phyloP scores from a whole-genome alignment of 495 filamentous ascomycete genomes.

The Pseudomonodictys pantanalensis region DNA sequence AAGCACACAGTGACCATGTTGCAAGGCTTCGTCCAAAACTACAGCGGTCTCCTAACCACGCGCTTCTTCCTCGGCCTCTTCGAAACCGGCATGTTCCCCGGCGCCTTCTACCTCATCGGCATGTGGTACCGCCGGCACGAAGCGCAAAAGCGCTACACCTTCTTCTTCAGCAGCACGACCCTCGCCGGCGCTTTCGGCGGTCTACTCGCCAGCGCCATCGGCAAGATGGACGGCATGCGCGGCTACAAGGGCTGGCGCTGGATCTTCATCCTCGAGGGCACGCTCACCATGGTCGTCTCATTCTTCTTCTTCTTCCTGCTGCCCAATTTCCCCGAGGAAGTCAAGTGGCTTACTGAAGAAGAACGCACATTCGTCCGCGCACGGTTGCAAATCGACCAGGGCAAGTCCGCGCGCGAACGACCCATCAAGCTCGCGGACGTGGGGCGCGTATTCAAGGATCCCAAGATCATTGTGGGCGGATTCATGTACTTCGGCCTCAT shows the following conservation, averaged over 20 bases:
- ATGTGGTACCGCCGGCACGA: slow-evolving; percentile 90
- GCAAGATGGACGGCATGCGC: slow-evolving; percentile 68
- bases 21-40: slow-evolving; percentile 78
- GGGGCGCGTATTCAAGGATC: slow-evolving; percentile 64
- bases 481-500: slow-evolving; percentile 90
- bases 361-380: slow-evolving; percentile 73
- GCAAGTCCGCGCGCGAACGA: slow-evolving; percentile 59
- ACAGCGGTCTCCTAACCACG: slow-evolving; percentile 72
- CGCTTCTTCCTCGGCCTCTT: slow-evolving; percentile 83
- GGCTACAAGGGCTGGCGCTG: slow-evolving; percentile 85
- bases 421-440: slow-evolving; percentile 64
- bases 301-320: slow-evolving; percentile 75
- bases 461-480: slow-evolving; percentile 70
- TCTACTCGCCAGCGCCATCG: slow-evolving; percentile 57
- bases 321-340: slow-evolving; percentile 70
- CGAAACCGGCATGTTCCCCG: slow-evolving; percentile 89
- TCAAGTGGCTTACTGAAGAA: slow-evolving; percentile 66
- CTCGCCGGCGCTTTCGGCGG: slow-evolving; percentile 46
- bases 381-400: slow-evolving; percentile 74
- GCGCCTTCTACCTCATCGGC: slow-evolving; percentile 46
- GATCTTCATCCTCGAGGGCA: slow-evolving; percentile 71
- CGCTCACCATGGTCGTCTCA: slow-evolving; percentile 68
- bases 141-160: slow-evolving; percentile 81
- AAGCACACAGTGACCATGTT: slow-evolving; percentile 65
- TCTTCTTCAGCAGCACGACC: slow-evolving; percentile 84